Base-by-base conservation (phyloP, 1,284 basidiomycete species). In the Naganishia sp. region DNA sequence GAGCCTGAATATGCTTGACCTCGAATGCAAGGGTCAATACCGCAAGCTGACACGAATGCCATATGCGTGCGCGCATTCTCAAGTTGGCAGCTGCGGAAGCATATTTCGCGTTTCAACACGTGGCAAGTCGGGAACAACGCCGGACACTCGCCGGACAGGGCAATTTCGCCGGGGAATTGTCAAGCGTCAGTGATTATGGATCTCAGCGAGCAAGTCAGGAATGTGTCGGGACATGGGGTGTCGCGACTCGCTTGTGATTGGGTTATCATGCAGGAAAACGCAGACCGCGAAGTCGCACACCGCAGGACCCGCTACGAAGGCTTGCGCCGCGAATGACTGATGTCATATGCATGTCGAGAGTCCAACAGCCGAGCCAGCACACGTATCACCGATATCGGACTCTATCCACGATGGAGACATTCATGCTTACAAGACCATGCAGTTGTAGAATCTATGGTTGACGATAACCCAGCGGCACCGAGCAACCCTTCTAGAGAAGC, bases 71-170 rank as follows among this genome's bases (percentile, higher is more conserved):
- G 21, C 41, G 17, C 42, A 42, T 41, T 31, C 18, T 31, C 46
- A 60, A 49, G 43, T 60, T 60, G 57, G 57, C 46, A 39, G 57
- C 57, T 47, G 57, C 58, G 58, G 58, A 61, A 51, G 31, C 58
- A 61, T 51, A 18, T 13, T 28, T 25, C 17, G 23, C 18, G 23
- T 47, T 41, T 51, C 18, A 23, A 57, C 46, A 41, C 58, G 47
- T 42, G 58, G 58, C 58, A 51, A 31, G 39, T 18, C 21, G 50
- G 18, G 45, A n/a, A 23, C 31, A 52, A 25, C 25, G 25, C 50
- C 50, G 50, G 50, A 52, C 50, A 31, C 35, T 6, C 25, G 25
- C 50, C 50, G 50, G 50, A 52, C 50, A 31, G 28, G 31, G 50
- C 31, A 32, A 52, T 52, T 52, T 18, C 18, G 9, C 11, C 28